Base-by-base conservation (phyloP, 805 yeast genomes). In the Starmera dryadoides region DNA sequence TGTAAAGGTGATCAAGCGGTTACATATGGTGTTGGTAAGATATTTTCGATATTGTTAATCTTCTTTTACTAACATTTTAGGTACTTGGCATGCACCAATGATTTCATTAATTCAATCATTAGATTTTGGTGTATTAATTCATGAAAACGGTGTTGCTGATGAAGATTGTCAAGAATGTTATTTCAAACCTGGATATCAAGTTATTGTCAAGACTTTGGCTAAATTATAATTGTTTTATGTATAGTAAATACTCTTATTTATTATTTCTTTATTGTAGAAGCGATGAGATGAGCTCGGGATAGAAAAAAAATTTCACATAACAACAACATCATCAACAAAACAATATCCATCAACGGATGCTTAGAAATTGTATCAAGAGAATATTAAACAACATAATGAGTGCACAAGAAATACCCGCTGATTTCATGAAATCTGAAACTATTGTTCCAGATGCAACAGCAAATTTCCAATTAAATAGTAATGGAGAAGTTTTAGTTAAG, bases 61-160 rank as follows among this genome's bases (percentile, higher is more conserved):
- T 28, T 21, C 19, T 30, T 4, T 15, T 15, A 22, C 9, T 16
- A 16, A 6, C 3, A 7, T 15, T 19, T 25, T 46, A 11, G 86
- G 83, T 1, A 75, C 81, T 4, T 89, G 98, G 98, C 98, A 89
- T 57, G 95, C 97, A 0, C 97, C 98, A 3, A 89, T 89, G 98
- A 81, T 91, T 18, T 91, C 86, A 2, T 58, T 87, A 9, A 81
- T 79, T 26, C 77, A 73, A 20, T 63, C 65, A 4, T 62, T 81
- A 12, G 96, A 91, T 53, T 91, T 89, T 62, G 89, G 86, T 3
- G 97, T 91, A n/a, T 63, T 88, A 38, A 81, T 86, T 25, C 83
- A 83, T 55, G 97, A 89, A 51, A 86, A 85, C 47, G 91, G 86
- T 1, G 79, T 84, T 6, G 68, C 79, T 1, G 74, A 75, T 2